A percentile compares a stretch with the other conserved stretches of the same genome.
phyloP scores from a whole-genome alignment of 768 basidiomycete species.

The Leucosporidium yakuticum region DNA sequence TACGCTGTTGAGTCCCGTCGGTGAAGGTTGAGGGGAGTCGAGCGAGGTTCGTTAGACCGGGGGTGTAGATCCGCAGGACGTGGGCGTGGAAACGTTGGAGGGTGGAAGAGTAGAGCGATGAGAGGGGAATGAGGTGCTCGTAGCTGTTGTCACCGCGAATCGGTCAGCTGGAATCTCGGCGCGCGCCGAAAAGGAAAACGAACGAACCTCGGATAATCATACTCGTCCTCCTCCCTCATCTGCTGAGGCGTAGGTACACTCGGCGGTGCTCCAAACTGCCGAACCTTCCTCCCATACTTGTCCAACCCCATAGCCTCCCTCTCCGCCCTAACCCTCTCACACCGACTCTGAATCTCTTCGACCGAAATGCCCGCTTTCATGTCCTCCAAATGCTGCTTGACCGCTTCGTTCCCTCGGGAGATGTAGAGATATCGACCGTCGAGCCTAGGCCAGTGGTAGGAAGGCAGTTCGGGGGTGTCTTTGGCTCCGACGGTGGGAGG shows the following conservation, averaged over 20 bases:
- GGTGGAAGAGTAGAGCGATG: constrained; percentile 16
- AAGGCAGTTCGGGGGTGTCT: background rate
- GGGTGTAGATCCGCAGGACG: constrained; percentile 33
- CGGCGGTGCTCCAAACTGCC: too few relatives aligned
- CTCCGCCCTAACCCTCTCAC: background rate
- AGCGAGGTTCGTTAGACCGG: constrained; percentile 16
- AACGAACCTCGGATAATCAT: constrained; percentile 8
- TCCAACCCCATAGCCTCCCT: background rate
- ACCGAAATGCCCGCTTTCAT: background rate
- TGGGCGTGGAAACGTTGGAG: constrained; percentile 31
- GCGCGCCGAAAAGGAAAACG: background rate
- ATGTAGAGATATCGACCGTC: constrained; percentile 31
- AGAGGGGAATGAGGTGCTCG: constrained; percentile 27
- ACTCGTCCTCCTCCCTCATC: constrained; percentile 9
- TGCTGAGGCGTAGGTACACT: too few relatives aligned
- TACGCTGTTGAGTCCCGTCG: constrained; percentile 27
- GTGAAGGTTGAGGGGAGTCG: constrained; percentile 21
- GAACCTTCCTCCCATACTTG: constrained; percentile 11
- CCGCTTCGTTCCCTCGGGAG: constrained; percentile 14
- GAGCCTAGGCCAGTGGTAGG: constrained; percentile 26
- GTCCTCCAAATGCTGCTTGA: constrained; percentile 2
- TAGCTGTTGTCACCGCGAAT: background rate
- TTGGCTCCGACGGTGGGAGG: background rate
- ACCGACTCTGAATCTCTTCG: constrained; percentile 10
- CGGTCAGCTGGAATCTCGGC: background rate